phyloP scores from a whole-genome alignment of 1,139 yeast genomes.

The Kodamaea anthophila region DNA sequence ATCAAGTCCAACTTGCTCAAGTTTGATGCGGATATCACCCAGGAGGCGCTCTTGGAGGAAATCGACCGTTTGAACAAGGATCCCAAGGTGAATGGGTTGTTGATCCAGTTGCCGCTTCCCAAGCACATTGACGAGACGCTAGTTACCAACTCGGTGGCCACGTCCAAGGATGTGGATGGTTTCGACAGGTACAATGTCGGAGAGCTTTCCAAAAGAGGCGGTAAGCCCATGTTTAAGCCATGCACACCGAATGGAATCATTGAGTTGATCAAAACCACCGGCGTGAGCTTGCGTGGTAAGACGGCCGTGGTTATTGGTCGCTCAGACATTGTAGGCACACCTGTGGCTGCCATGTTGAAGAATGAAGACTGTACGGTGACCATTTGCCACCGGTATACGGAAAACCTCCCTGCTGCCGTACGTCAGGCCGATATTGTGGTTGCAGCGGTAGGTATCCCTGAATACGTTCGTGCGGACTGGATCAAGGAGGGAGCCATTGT shows the following conservation, averaged over 20 bases:
- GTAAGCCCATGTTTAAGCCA: slow-evolving; percentile 65
- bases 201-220: slow-evolving; percentile 67
- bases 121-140: slow-evolving; percentile 60
- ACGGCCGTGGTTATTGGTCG: slow-evolving; percentile 76
- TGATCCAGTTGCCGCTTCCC: slow-evolving; percentile 73
- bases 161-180: slow-evolving; percentile 75
- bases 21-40: slow-evolving; percentile 49
- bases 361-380: slow-evolving; percentile 75
- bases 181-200: slow-evolving; percentile 72
- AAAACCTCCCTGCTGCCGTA: slow-evolving; percentile 46
- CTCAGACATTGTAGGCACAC: slow-evolving; percentile 80
- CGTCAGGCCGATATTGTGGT: slow-evolving; percentile 63
- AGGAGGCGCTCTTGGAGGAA: slow-evolving; percentile 49
- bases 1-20: slow-evolving; percentile 54
- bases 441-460: slow-evolving; percentile 72
- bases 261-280: slow-evolving; percentile 59
- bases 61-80: slow-evolving; percentile 57
- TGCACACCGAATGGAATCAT: slow-evolving; percentile 79
- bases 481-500: slow-evolving; percentile 63
- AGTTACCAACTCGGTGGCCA: slow-evolving; percentile 61
- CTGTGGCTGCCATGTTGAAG: slow-evolving; percentile 66
- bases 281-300: slow-evolving; percentile 54
- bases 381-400: slow-evolving; percentile 57
- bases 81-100: slow-evolving; percentile 59
- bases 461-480: slow-evolving; percentile 68